Percentiles rank a stretch among this genome's conserved stretches.
phyloP scores from a whole-genome alignment of 805 yeast species.

The Deakozyma indianensis region DNA sequence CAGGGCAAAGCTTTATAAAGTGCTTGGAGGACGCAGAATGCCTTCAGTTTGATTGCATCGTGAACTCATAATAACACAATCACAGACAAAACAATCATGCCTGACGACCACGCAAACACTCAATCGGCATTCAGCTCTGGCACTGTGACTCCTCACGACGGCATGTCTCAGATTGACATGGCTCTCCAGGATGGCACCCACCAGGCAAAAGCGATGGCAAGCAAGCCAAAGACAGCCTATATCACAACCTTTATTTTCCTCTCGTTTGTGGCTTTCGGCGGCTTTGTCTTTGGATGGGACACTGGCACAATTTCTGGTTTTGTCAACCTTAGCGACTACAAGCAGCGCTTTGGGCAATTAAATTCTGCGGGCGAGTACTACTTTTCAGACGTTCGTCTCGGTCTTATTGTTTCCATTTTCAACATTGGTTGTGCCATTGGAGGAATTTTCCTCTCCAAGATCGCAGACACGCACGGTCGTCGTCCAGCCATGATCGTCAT shows the following conservation, averaged over 20 bases:
- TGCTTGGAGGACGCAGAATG: no score
- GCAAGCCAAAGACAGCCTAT: constrained; percentile 1
- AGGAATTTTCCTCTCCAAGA: constrained; percentile 45
- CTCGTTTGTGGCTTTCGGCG: constrained; percentile 44
- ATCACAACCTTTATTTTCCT: constrained; percentile 24
- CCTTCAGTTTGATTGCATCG: no score
- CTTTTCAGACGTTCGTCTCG: constrained; percentile 39
- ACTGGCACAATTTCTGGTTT: constrained; percentile 57
- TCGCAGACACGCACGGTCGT: constrained; percentile 43
- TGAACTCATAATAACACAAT: no score
- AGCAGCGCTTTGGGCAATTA: constrained; percentile 32
- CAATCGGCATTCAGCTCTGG: not conserved
- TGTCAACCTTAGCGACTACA: constrained; percentile 41
- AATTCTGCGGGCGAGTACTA: constrained; percentile 21
- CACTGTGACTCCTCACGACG: constrained; percentile 1
- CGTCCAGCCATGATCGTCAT: constrained; percentile 15
- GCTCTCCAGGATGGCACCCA: not conserved
- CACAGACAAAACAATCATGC: no score
- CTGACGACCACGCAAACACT: no score
- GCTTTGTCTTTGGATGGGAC: constrained; percentile 54
- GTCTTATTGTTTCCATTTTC: constrained; percentile 58
- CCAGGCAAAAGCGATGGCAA: not conserved
- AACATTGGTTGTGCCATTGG: constrained; percentile 63
- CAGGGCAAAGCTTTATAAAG: no score
- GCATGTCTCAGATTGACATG: not conserved